phyloP scores from a whole-genome alignment of 2,329 filamentous ascomycete genomes.

The Lachnellula suecica region DNA sequence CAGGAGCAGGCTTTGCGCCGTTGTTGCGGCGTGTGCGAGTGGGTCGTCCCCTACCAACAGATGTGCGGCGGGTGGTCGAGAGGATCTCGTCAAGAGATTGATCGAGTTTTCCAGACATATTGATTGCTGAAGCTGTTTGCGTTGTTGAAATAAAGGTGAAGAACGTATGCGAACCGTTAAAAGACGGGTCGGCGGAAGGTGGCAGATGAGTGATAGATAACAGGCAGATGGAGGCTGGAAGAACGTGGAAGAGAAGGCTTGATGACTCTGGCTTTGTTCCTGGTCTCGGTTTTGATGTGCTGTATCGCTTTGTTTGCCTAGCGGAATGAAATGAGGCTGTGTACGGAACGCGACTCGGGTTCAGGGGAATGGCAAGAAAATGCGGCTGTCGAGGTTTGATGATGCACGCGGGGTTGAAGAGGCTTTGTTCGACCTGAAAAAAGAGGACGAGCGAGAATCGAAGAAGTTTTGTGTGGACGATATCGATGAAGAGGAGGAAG shows the following conservation, averaged over 20 bases:
- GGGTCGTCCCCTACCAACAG: conserved; percentile 33
- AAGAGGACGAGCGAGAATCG: conserved; percentile 18
- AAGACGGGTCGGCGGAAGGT: conserved; percentile 29
- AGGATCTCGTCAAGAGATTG: conserved; percentile 97
- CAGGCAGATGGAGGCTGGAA: conserved; percentile 21
- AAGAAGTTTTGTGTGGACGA: conserved; percentile 12
- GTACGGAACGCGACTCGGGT: conserved; percentile 24
- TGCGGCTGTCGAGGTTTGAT: conserved; percentile 29
- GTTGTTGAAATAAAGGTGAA: conserved; percentile 23
- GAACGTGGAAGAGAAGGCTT: conserved; percentile 24
- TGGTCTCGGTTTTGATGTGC: conserved; percentile 10
- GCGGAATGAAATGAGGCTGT: conserved; percentile 23
- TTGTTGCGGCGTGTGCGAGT: conserved; percentile 47
- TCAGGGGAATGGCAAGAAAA: conserved; percentile 19
- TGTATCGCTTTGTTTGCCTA: conserved; percentile 21
- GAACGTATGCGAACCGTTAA: conserved; percentile 26
- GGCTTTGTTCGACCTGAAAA: conserved; percentile 3
- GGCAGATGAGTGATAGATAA: conserved; percentile 24
- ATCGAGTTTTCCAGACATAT: conserved; percentile 93
- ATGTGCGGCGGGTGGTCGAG: conserved; percentile 59
- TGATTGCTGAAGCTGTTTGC: conserved; percentile 36
- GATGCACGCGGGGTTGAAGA: conserved; percentile 17
- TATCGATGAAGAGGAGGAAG: conserved; percentile 9
- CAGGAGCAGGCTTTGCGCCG: conserved; percentile 44
- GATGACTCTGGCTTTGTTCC: conserved; percentile 27